Conservation (phyloP, 2,329 filamentous ascomycete species). For the Raffaelea albimanens region DNA sequence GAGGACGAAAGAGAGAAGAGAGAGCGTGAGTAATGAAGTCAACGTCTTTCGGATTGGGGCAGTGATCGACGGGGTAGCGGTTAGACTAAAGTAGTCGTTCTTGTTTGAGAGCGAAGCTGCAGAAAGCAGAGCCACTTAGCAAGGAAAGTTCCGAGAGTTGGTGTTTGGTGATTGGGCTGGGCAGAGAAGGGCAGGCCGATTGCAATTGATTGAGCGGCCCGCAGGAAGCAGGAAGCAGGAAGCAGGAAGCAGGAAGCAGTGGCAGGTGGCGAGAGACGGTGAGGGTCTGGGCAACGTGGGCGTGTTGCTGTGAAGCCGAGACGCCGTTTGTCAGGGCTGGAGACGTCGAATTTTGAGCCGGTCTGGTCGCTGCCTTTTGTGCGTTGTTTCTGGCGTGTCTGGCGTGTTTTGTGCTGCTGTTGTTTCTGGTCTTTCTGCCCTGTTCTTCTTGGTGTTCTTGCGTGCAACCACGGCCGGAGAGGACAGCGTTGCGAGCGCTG, state of each 20-base stretch:
- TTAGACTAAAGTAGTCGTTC: slow-evolving; percentile 9
- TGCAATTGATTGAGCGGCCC: not conserved
- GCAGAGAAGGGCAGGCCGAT: no score
- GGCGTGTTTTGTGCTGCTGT: not conserved
- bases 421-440: not conserved
- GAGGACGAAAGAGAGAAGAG: not conserved
- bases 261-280: not conserved
- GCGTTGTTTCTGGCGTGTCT: not conserved
- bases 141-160: not conserved
- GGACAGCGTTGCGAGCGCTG: slow-evolving; percentile 3
- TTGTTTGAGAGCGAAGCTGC: not conserved
- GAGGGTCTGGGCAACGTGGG: not conserved
- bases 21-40: not conserved
- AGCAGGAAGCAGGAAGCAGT: not conserved
- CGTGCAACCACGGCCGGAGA: not conserved
- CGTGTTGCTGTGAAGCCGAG: not conserved
- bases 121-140: not conserved
- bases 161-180: slow-evolving; percentile 3
- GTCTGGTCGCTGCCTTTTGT: not conserved
- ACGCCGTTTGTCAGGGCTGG: not conserved
- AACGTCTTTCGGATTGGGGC: not conserved
- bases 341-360: not conserved
- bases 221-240: not conserved
- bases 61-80: slow-evolving; percentile 8
- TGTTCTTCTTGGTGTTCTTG: not conserved